A percentile compares a stretch with the other conserved stretches of the same genome.
Conservation (phyloP, 2,329 filamentous ascomycete species). For the Tolypocladium cylindrosporum region DNA sequence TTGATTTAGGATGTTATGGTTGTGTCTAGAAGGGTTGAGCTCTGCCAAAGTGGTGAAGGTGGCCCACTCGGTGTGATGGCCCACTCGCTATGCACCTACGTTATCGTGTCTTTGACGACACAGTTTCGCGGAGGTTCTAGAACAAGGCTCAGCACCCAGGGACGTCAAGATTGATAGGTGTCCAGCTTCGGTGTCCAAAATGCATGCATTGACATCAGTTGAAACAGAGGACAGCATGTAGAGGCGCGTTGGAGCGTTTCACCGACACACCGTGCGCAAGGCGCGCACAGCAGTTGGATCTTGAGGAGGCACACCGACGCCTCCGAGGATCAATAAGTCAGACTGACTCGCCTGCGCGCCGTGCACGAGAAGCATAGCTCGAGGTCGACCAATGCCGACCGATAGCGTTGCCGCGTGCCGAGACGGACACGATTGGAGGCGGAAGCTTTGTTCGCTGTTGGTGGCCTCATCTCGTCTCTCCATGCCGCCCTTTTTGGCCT, state of each 20-base stretch:
- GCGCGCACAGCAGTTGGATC: background rate
- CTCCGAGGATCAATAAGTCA: background rate
- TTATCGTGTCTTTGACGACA: too few relatives aligned
- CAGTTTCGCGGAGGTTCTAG: too few relatives aligned
- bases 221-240: background rate
- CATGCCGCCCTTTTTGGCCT: background rate
- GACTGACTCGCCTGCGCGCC: background rate
- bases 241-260: background rate
- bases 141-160: too few relatives aligned
- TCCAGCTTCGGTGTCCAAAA: background rate
- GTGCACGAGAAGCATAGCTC: background rate
- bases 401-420: background rate
- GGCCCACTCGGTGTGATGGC: too few relatives aligned
- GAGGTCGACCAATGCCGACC: background rate
- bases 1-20: too few relatives aligned
- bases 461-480: background rate
- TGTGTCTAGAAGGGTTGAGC: too few relatives aligned
- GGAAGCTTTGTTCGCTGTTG: background rate
- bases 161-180: background rate
- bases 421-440: background rate
- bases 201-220: background rate
- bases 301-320: background rate
- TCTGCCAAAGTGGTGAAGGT: too few relatives aligned
- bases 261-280: background rate
- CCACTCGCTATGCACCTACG: too few relatives aligned